Conservation (phyloP, 805 yeast genomes). For the Deakozyma indianensis region DNA sequence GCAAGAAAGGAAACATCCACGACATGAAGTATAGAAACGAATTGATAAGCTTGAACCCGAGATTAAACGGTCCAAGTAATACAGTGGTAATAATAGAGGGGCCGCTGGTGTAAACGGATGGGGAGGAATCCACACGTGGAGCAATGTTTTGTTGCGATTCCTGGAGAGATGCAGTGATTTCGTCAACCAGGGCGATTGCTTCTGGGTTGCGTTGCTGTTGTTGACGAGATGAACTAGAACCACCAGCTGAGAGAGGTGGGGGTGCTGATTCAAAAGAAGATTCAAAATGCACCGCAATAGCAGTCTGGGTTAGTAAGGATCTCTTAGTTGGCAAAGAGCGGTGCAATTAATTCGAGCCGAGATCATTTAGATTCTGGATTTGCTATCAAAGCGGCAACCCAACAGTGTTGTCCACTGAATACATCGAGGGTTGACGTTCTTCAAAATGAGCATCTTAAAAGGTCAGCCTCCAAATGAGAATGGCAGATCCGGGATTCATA, state of each 20-base stretch:
- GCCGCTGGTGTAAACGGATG: constrained; percentile 15
- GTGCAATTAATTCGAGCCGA: no score
- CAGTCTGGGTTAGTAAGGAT: constrained; percentile 2
- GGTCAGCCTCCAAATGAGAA: no score
- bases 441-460: no score
- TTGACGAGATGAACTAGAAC: constrained; percentile 1
- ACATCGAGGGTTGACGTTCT: no score
- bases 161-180: constrained; percentile 13
- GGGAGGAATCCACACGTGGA: constrained; percentile 14
- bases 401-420: no score
- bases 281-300: constrained; percentile 11
- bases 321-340: no score
- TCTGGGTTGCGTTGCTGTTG: constrained; percentile 4
- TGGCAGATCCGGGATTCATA: no score
- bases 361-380: no score
- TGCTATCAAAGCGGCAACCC: no score
- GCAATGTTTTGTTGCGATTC: constrained; percentile 16
- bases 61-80: constrained; percentile 21
- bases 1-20: constrained; percentile 24
- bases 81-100: constrained; percentile 18
- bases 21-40: constrained; percentile 16
- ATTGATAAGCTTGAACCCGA: constrained; percentile 18
- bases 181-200: constrained; percentile 16
- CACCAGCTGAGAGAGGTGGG: background rate
- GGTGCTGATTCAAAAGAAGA: constrained; percentile 3